phyloP scores from a whole-genome alignment of 495 filamentous ascomycete genomes.

The Daldinia concentrica region DNA sequence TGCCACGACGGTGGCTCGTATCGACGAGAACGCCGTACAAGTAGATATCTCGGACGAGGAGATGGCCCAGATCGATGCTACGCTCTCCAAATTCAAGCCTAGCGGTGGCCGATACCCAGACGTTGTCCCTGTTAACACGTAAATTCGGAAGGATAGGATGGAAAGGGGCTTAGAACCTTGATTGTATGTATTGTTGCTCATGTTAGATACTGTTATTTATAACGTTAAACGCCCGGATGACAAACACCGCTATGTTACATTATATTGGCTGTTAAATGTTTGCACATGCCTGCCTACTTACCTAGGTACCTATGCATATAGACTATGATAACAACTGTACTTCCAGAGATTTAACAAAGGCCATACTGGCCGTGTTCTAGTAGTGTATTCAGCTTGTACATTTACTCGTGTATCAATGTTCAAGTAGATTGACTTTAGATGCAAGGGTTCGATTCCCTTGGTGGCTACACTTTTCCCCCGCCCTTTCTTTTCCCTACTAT shows the following conservation, averaged over 20 bases:
- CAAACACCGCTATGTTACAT: background rate
- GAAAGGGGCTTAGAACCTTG: background rate
- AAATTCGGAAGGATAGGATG: constrained; percentile 1
- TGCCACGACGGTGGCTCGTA: constrained; percentile 59
- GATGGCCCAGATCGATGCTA: constrained; percentile 59
- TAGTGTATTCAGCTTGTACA: constrained; percentile 7
- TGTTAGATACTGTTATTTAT: background rate
- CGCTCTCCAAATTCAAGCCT: constrained; percentile 54
- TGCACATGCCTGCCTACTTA: background rate
- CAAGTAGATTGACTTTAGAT: background rate
- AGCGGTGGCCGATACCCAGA: constrained; percentile 55
- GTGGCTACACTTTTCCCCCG: constrained; percentile 11
- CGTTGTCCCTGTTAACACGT: constrained; percentile 47
- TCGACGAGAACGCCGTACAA: constrained; percentile 60
- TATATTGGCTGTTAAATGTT: background rate
- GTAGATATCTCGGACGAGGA: constrained; percentile 60
- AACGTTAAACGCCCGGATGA: background rate
- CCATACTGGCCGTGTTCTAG: constrained; percentile 14
- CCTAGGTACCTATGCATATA: constrained; percentile 1
- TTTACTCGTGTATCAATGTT: background rate
- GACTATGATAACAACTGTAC: background rate
- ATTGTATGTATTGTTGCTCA: background rate
- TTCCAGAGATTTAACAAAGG: background rate
- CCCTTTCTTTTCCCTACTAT: background rate
- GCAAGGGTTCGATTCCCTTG: constrained; percentile 19